phyloP scores from a whole-genome alignment of 2,329 filamentous ascomycete species.

The Cladosporium sp. region DNA sequence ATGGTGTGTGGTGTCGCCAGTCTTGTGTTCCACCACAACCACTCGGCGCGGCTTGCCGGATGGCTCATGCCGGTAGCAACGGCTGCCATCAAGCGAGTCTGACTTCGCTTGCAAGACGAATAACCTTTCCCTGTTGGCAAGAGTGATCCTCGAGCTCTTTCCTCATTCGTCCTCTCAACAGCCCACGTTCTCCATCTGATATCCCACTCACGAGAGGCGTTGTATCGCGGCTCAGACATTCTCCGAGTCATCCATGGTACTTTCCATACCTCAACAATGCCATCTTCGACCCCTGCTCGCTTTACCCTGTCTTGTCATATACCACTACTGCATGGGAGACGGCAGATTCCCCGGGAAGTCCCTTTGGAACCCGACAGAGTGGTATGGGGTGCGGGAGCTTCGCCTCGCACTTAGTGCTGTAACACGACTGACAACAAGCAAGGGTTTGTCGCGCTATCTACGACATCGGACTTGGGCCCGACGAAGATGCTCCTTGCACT shows the following conservation, averaged over 20 bases:
- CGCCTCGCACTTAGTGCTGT: slow-evolving; percentile 3
- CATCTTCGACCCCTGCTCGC: neutral
- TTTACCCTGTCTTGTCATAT: neutral
- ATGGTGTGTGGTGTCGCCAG: neutral
- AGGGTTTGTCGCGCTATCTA: neutral
- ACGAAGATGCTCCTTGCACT: neutral
- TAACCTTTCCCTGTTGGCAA: neutral
- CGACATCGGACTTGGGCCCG: slow-evolving; percentile 1
- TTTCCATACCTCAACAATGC: neutral
- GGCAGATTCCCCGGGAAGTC: neutral
- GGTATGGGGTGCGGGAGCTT: slow-evolving; percentile 1
- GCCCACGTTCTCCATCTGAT: neutral
- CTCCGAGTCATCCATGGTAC: slow-evolving; percentile 2
- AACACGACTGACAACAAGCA: neutral
- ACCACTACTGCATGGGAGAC: neutral
- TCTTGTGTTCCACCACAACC: neutral
- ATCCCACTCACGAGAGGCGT: neutral
- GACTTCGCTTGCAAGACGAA: neutral
- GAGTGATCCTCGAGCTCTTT: neutral
- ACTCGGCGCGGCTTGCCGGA: neutral
- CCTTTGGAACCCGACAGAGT: neutral
- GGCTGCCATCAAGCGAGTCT: slow-evolving; percentile 3
- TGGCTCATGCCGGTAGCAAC: neutral
- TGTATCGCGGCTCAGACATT: slow-evolving; percentile 1
- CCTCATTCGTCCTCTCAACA: neutral